Conservation (phyloP, 345 rosid genomes). For the Anacardium occidentale region DNA sequence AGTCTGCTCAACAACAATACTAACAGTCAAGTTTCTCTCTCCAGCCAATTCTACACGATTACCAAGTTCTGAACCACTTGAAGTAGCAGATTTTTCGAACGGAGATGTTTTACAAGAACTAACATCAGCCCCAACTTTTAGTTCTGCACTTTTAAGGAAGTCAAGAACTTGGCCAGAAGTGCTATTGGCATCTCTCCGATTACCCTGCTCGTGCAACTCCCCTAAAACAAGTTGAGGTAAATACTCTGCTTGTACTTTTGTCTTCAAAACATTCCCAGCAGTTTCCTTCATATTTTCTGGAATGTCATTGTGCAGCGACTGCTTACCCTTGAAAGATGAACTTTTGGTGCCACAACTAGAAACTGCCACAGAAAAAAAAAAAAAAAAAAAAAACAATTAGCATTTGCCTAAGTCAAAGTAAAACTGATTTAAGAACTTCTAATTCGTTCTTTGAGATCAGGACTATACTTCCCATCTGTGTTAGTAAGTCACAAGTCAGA, state of each 20-base stretch:
- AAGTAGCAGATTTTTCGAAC: slow-evolving; percentile 10
- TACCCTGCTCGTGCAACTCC: slow-evolving; percentile 14
- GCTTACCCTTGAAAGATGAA: background rate
- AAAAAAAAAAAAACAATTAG: background rate
- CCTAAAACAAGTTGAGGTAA: slow-evolving; percentile 6
- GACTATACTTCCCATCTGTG: background rate
- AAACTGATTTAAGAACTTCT: too few species aligned
- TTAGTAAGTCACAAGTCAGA: background rate
- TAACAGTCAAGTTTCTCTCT: slow-evolving; percentile 2
- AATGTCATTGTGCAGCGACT: background rate
- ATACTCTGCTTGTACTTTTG: slow-evolving; percentile 1
- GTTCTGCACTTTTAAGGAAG: background rate
- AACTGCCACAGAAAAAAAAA: slow-evolving; percentile 8
- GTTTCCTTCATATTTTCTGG: slow-evolving; percentile 7
- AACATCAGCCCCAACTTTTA: slow-evolving; percentile 5
- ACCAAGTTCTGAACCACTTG: background rate
- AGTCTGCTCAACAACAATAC: slow-evolving; percentile 15
- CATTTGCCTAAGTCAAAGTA: background rate
- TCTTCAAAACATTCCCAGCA: background rate
- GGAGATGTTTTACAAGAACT: slow-evolving; percentile 1
- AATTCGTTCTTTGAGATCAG: background rate
- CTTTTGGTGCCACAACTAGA: background rate
- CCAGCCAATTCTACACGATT: slow-evolving; percentile 8
- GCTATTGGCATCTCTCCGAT: background rate
- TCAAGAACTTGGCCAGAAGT: slow-evolving; percentile 1